Percentiles rank a stretch among this genome's conserved stretches.
Conservation (phyloP, 108 stramenopile genomes). For the Mayamaea pseudoterrestris region DNA sequence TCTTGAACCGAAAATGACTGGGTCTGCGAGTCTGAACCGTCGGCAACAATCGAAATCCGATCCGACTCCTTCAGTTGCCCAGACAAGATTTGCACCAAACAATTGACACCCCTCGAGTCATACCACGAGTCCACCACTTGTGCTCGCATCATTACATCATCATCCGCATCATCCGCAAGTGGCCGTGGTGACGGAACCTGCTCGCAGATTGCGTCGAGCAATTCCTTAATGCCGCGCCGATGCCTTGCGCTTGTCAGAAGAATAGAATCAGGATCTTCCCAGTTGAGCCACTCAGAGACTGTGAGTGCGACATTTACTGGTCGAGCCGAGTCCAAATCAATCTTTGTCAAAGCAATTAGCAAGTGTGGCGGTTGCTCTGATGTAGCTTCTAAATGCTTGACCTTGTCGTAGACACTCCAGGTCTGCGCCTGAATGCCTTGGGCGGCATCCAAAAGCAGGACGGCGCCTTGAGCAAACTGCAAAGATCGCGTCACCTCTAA, state of each 20-base stretch:
- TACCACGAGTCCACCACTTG: constrained; percentile 97
- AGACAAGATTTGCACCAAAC: constrained; percentile 36
- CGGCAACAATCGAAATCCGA: constrained; percentile 27
- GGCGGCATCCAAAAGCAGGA: constrained; percentile 83
- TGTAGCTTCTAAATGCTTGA: constrained; percentile 51
- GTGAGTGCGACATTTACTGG: constrained; percentile 77
- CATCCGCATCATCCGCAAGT: constrained; percentile 38
- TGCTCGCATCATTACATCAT: constrained; percentile 44
- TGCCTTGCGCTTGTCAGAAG: constrained; percentile 80
- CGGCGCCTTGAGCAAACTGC: constrained; percentile 91
- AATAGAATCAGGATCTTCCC: constrained; percentile 84
- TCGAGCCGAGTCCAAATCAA: constrained; percentile 85
- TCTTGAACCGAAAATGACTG: constrained; percentile 67
- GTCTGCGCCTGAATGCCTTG: constrained; percentile 99
- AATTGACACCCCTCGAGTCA: constrained; percentile 73
- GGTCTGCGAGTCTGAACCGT: neutral
- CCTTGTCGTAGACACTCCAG: constrained; percentile 89
- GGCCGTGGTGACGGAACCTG: constrained; percentile 53
- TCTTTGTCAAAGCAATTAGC: constrained; percentile 87
- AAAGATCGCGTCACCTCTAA: constrained; percentile 87
- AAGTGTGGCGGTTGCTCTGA: constrained; percentile 31
- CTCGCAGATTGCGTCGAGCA: constrained; percentile 60
- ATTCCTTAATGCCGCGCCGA: constrained; percentile 54
- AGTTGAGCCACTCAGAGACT: constrained; percentile 60
- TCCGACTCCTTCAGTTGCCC: constrained; percentile 43